phyloP scores from a whole-genome alignment of 176 grass and related monocot species.

The Alopecurus myosuroides region DNA sequence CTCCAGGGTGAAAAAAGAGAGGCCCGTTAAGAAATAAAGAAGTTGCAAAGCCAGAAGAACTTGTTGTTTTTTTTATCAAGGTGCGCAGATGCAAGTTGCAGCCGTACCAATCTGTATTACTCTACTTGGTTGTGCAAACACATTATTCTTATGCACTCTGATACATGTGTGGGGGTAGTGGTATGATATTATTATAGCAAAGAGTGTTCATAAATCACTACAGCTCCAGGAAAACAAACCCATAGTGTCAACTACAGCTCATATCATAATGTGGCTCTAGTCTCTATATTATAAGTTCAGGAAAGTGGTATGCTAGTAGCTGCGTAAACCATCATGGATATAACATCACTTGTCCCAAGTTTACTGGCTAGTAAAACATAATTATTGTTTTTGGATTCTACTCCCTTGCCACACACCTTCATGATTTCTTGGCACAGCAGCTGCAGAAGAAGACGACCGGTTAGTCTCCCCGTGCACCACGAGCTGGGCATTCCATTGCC shows the following conservation, averaged over 20 bases:
- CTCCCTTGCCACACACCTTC: no score
- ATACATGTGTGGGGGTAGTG: neutral
- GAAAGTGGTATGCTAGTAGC: neutral
- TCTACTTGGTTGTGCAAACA: conserved; percentile 7
- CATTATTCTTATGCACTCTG: neutral
- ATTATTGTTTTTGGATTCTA: neutral
- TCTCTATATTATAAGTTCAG: neutral
- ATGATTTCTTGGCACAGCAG: no score
- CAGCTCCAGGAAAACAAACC: neutral
- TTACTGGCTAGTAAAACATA: neutral
- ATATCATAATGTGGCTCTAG: neutral
- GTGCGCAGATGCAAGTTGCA: conserved; percentile 38
- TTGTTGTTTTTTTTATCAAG: conserved; percentile 40
- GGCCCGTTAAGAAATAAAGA: conserved; percentile 67
- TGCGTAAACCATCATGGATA: neutral
- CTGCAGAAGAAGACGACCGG: no score
- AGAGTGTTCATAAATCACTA: conserved; percentile 3
- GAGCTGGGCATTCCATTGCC: no score
- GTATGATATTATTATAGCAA: conserved; percentile 4
- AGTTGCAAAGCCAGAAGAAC: conserved; percentile 67
- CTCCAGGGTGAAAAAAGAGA: conserved; percentile 72
- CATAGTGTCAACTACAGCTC: neutral
- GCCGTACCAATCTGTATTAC: neutral
- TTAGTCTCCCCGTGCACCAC: no score
- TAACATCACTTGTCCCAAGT: neutral